These are phyloP conservation scores for Colletotrichum sp. DNA, from an alignment of 2,329 filamentous ascomycete genomes.

Conservation along the genomic window DNA sequence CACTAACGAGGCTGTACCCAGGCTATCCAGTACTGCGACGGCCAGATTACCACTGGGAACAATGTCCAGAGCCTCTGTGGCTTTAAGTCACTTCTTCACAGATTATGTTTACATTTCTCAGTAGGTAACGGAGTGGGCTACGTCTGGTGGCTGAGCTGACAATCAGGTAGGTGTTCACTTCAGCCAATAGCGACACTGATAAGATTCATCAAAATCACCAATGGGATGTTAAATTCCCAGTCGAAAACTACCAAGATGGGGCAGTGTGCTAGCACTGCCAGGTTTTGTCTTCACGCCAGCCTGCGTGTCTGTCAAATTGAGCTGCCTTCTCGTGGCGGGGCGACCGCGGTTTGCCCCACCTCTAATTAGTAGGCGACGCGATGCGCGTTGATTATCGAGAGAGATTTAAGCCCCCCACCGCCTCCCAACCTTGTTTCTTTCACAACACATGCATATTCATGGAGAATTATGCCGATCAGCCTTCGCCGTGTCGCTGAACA, in stretches of 20 bases:
- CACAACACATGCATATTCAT: neutral
- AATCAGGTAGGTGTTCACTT: neutral
- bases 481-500: rapidly evolving
- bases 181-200: neutral
- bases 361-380: neutral
- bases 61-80: neutral
- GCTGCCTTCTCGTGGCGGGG: neutral
- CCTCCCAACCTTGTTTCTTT: rapidly evolving
- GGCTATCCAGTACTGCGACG: neutral
- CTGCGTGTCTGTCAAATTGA: neutral
- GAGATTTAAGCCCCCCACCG: neutral
- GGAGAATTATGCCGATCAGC: rapidly evolving
- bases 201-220: neutral
- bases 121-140: neutral
- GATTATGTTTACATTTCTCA: neutral
- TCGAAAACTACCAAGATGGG: neutral
- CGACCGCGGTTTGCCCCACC: rapidly evolving
- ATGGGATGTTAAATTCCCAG: neutral
- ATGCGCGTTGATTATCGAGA: rapidly evolving
- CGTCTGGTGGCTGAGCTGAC: neutral
- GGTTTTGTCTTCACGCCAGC: neutral
- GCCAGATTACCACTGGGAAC: neutral
- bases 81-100: neutral
- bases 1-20: neutral
- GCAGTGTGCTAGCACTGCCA: neutral